Conservation (phyloP, 768 basidiomycete species). For the Russula abietina region DNA sequence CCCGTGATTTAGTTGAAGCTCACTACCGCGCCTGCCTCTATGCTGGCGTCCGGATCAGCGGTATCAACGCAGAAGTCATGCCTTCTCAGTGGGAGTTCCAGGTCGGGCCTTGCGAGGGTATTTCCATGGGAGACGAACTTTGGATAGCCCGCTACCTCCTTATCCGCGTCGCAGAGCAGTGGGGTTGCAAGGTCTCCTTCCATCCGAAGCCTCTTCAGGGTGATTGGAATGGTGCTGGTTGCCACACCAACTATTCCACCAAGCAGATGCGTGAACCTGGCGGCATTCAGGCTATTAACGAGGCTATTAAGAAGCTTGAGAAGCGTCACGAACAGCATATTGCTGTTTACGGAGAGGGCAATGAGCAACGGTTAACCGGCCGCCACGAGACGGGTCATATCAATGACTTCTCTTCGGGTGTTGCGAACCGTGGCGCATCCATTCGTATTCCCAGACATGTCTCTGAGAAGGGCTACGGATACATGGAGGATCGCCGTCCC, state of each 20-base stretch:
- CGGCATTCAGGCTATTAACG: constrained; percentile 89
- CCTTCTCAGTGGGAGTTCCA: constrained; percentile 99
- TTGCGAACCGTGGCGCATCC: constrained; percentile 96
- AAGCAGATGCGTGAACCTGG: constrained; percentile 89
- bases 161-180: constrained; percentile 93
- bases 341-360: constrained; percentile 96
- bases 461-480: constrained; percentile 86
- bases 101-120: constrained; percentile 96
- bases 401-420: constrained; percentile 83
- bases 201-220: constrained; percentile 97
- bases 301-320: constrained; percentile 87
- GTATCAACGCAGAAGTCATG: constrained; percentile 99
- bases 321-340: constrained; percentile 93
- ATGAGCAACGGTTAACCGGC: constrained; percentile 92
- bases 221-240: constrained; percentile 99
- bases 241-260: constrained; percentile 98
- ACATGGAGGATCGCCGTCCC: constrained; percentile 94
- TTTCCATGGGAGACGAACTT: constrained; percentile 98
- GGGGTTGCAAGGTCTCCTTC: constrained; percentile 97
- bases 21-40: constrained; percentile 98
- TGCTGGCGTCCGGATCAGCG: constrained; percentile 93
- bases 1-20: constrained; percentile 97
- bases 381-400: constrained; percentile 98
- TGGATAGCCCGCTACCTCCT: constrained; percentile 99
- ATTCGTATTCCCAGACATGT: constrained; percentile 96